Evolutionary conservation across 345 rosid genomes (phyloP).

Genomic region (Lumnitzera littorea): DNA sequence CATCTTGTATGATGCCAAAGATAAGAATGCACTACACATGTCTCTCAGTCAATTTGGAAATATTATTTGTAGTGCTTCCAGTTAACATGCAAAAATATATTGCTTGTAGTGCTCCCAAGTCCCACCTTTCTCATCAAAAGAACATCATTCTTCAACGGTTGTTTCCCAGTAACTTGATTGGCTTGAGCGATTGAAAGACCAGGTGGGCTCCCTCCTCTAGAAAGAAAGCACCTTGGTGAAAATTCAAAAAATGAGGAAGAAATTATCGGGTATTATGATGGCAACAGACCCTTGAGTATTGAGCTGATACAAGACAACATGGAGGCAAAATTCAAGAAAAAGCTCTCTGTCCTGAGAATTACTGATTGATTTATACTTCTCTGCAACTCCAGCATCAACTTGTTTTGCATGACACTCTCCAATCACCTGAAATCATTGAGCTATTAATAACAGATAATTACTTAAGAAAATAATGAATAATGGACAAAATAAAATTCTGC

Average conservation of each 20-base stretch:
- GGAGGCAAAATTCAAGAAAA: conserved; percentile 81
- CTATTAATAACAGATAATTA: background rate
- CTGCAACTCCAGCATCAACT: conserved; percentile 55
- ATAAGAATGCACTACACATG: no score
- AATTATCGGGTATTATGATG: conserved; percentile 2
- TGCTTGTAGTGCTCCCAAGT: conserved; percentile 8
- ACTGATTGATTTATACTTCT: conserved; percentile 48
- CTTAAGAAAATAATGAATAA: no score
- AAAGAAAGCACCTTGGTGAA: conserved; percentile 22
- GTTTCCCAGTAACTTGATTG: conserved; percentile 67
- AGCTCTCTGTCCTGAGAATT: conserved; percentile 50
- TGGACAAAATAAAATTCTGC: no score
- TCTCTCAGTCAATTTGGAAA: no score
- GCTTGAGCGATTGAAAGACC: conserved; percentile 85
- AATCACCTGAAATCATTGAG: conserved; percentile 51
- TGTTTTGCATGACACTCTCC: conserved; percentile 79
- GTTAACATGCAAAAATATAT: no score
- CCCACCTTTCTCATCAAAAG: conserved; percentile 73
- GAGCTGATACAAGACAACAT: conserved; percentile 61
- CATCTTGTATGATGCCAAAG: no score
- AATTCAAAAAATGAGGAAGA: conserved; percentile 10
- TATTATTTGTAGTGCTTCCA: no score
- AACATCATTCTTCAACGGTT: conserved; percentile 51
- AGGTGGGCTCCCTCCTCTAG: conserved; percentile 73
- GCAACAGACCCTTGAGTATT: conserved; percentile 62